Evolutionary conservation across 2,329 filamentous ascomycete genomes (phyloP).

Genomic region (Beauveria sp.): DNA sequence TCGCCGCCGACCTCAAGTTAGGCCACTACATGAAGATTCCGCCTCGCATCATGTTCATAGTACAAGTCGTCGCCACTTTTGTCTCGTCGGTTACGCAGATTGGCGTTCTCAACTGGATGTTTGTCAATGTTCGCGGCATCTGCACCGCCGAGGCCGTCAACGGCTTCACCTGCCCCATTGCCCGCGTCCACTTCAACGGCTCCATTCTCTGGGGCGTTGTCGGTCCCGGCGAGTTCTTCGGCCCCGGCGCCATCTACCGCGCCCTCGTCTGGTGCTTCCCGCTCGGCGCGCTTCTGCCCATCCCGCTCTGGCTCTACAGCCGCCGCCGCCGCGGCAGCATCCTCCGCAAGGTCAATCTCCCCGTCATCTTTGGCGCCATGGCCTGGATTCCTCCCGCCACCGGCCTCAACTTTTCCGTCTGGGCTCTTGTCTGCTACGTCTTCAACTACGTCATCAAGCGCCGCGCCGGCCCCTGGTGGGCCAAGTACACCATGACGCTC

Average conservation of each 20-base stretch:
- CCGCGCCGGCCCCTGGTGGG: conserved; percentile 71
- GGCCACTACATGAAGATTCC: conserved; percentile 87
- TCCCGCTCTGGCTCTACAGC: conserved; percentile 66
- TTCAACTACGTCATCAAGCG: conserved; percentile 74
- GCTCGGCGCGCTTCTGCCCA: conserved; percentile 65
- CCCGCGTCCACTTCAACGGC: conserved; percentile 83
- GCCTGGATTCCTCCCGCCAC: conserved; percentile 83
- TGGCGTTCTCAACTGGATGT: conserved; percentile 85
- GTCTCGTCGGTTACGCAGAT: conserved; percentile 78
- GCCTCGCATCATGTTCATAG: conserved; percentile 68
- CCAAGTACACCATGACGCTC: conserved; percentile 85
- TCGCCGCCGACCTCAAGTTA: conserved; percentile 78
- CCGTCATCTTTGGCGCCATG: conserved; percentile 74
- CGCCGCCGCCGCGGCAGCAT: conserved; percentile 53
- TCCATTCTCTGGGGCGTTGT: conserved; percentile 87
- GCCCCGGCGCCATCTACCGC: conserved; percentile 64
- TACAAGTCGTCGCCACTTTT: conserved; percentile 68
- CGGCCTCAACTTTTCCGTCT: conserved; percentile 81
- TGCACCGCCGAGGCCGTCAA: conserved; percentile 77
- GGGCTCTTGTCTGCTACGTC: conserved; percentile 75
- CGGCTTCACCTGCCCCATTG: conserved; percentile 81
- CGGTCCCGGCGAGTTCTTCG: conserved; percentile 76
- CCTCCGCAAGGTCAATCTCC: conserved; percentile 70
- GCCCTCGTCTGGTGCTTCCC: conserved; percentile 76
- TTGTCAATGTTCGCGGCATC: conserved; percentile 64